Percentiles rank a stretch among this genome's conserved stretches.
Evolutionary conservation across 305 asterid species (phyloP).

Genomic region (Fraxinus latifolia): DNA sequence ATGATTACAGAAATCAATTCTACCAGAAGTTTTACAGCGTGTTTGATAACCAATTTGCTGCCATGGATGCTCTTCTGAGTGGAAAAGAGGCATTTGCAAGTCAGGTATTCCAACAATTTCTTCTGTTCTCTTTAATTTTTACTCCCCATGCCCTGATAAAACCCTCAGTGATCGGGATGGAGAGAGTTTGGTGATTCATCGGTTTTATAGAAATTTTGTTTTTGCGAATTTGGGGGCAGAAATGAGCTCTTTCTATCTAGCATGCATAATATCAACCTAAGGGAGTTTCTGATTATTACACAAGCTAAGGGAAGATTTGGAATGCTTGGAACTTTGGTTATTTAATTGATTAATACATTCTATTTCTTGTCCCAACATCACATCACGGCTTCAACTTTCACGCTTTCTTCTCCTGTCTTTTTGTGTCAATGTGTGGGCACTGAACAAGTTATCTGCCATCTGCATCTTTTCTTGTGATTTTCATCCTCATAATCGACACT

Average conservation of each 20-base stretch:
- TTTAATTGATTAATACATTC: not conserved
- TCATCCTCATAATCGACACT: not conserved
- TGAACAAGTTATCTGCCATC: not conserved
- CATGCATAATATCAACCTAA: not conserved
- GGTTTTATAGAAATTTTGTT: constrained; percentile 6
- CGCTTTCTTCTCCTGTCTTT: not conserved
- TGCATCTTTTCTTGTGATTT: not conserved
- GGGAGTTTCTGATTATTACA: not conserved
- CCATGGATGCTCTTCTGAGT: constrained; percentile 77
- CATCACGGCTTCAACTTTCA: not conserved
- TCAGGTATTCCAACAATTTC: constrained; percentile 37
- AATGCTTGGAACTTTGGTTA: not conserved
- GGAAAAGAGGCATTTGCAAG: constrained; percentile 73
- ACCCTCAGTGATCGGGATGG: constrained; percentile 11
- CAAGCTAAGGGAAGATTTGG: not conserved
- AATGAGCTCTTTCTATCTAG: not conserved
- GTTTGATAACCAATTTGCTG: constrained; percentile 71
- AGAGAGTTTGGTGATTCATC: not conserved
- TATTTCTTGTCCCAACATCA: not conserved
- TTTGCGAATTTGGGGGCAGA: constrained; percentile 10
- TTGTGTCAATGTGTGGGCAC: not conserved
- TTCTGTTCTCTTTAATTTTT: constrained; percentile 10
- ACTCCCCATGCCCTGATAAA: not conserved
- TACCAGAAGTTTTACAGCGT: constrained; percentile 69
- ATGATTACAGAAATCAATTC: constrained; percentile 57